These are phyloP conservation scores for Trichosporon inkin DNA, from an alignment of 1,284 basidiomycete species.

Conservation along the genomic window DNA sequence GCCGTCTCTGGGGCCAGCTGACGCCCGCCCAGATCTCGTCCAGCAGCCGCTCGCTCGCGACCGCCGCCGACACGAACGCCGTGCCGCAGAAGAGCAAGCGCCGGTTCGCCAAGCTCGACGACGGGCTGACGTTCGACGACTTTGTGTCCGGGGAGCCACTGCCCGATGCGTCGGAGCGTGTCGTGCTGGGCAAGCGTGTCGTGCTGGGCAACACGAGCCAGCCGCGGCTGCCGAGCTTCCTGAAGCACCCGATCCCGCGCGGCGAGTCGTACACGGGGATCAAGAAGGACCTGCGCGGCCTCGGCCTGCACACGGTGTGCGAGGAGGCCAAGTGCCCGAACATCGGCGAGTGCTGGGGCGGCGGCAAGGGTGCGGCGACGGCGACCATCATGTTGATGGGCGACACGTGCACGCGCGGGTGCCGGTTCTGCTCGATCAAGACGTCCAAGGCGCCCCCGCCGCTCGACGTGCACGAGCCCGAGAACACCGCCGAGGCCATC, in stretches of 20 bases:
- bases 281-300: constrained; percentile 88
- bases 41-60: constrained; percentile 31
- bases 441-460: constrained; percentile 84
- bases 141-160: constrained; percentile 65
- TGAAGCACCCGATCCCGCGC: constrained; percentile 91
- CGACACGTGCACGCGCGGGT: constrained; percentile 97
- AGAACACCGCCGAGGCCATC: constrained; percentile 97
- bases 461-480: constrained; percentile 92
- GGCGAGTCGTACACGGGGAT: constrained; percentile 86
- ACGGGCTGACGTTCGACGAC: constrained; percentile 76
- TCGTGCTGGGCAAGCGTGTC: constrained; percentile 74
- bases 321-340: constrained; percentile 99
- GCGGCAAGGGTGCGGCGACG: constrained; percentile 80
- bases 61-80: constrained; percentile 25
- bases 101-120: constrained; percentile 55
- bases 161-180: constrained; percentile 54
- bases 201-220: constrained; percentile 72
- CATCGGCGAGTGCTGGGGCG: constrained; percentile 99
- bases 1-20: not conserved
- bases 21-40: constrained; percentile 12
- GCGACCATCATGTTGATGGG: constrained; percentile 99
- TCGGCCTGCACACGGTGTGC: constrained; percentile 92
- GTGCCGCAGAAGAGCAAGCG: constrained; percentile 15
- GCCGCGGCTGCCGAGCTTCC: constrained; percentile 84
- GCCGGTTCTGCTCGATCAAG: constrained; percentile 96